Conservation (phyloP, 345 rosid genomes). For the Gossypium bickii region DNA sequence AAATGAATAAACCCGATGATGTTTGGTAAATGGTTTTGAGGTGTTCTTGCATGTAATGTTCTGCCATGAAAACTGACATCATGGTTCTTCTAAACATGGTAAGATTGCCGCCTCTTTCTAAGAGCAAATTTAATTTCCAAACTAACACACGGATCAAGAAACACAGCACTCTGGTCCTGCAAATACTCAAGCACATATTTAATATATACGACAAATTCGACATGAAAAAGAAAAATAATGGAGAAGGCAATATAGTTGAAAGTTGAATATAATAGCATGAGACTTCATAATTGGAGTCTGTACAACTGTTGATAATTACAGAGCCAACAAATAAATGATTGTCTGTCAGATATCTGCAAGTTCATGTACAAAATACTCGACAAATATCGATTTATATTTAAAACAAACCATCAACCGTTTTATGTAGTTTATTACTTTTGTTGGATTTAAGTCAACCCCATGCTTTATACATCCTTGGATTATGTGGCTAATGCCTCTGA, state of each 20-base stretch:
- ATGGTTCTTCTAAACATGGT: too few relatives aligned
- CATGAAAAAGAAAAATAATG: neutral
- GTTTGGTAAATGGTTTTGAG: too few relatives aligned
- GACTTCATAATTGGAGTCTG: conserved; percentile 15
- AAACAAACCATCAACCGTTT: conserved; percentile 31
- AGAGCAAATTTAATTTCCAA: too few relatives aligned
- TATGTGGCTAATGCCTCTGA: conserved; percentile 54
- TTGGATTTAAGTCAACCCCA: neutral
- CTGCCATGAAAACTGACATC: too few relatives aligned
- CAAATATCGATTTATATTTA: conserved; percentile 29
- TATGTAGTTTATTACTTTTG: conserved; percentile 13
- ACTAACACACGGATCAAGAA: neutral
- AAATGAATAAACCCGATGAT: too few relatives aligned
- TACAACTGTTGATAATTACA: conserved; percentile 25
- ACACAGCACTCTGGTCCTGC: too few relatives aligned
- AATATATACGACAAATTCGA: neutral
- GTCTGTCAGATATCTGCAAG: conserved; percentile 42
- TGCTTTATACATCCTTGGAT: conserved; percentile 11
- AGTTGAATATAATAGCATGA: conserved; percentile 3
- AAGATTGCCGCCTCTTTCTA: too few relatives aligned
- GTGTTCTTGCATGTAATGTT: too few relatives aligned
- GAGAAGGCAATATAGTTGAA: neutral
- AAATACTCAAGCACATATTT: too few relatives aligned
- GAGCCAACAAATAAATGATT: conserved; percentile 36
- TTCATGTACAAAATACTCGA: conserved; percentile 42